Evolutionary conservation across 2,329 filamentous ascomycete genomes (phyloP).

Genomic region (Arthrobotrys pseudoclavata): DNA sequence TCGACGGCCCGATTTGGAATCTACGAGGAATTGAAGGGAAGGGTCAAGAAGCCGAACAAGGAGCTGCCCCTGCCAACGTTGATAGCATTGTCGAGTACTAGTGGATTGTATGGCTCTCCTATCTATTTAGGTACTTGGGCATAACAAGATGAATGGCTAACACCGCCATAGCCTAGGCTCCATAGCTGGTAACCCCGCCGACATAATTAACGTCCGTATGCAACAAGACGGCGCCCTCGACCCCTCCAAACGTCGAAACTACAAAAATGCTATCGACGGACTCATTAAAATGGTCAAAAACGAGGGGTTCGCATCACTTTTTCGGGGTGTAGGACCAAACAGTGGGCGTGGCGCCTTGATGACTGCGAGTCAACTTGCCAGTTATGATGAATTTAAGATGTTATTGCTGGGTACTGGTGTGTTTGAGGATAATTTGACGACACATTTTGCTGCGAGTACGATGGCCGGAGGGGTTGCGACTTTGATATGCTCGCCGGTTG

Average conservation of each 20-base stretch:
- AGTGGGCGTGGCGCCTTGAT: slow-evolving; percentile 84
- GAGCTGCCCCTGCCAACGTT: slow-evolving; percentile 80
- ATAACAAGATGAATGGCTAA: not conserved
- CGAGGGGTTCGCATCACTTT: slow-evolving; percentile 82
- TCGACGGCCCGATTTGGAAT: slow-evolving; percentile 95
- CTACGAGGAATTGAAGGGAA: slow-evolving; percentile 91
- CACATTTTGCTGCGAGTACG: slow-evolving; percentile 75
- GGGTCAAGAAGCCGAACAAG: slow-evolving; percentile 70
- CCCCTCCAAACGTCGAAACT: slow-evolving; percentile 79
- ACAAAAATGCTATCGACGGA: slow-evolving; percentile 88
- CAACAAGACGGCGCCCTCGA: slow-evolving; percentile 77
- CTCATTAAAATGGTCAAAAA: slow-evolving; percentile 75
- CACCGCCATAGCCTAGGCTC: slow-evolving; percentile 75
- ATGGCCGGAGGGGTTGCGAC: slow-evolving; percentile 79
- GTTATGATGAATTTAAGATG: slow-evolving; percentile 85
- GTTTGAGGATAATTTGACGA: slow-evolving; percentile 78
- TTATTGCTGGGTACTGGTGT: slow-evolving; percentile 76
- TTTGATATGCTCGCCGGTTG: slow-evolving; percentile 83
- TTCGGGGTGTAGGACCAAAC: slow-evolving; percentile 88
- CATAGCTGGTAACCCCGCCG: slow-evolving; percentile 90
- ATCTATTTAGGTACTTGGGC: not conserved
- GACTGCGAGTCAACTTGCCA: slow-evolving; percentile 86
- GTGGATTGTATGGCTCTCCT: slow-evolving; percentile 74
- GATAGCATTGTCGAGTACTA: slow-evolving; percentile 82
- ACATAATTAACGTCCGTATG: slow-evolving; percentile 98